These are phyloP conservation scores for Sphaerobolus stellatus DNA, from an alignment of 1,284 basidiomycete genomes.

Conservation along the genomic window DNA sequence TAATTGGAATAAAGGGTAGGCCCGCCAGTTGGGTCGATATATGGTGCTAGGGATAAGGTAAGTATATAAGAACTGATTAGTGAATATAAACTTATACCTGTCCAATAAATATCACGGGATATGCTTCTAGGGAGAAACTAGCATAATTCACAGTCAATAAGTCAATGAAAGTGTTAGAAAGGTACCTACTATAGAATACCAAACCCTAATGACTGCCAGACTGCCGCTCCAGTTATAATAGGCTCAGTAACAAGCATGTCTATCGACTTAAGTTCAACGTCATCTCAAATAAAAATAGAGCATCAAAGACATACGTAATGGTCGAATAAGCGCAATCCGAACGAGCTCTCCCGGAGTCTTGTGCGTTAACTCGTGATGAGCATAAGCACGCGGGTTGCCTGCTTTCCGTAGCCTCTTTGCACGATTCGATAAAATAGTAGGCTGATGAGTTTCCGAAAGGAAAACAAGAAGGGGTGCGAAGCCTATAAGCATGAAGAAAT, in stretches of 20 bases:
- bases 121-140: conserved; percentile 30
- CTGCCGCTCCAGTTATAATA: conserved; percentile 26
- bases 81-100: conserved; percentile 16
- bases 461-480: conserved; percentile 25
- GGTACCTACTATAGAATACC: conserved; percentile 29
- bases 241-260: conserved; percentile 29
- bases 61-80: neutral
- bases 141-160: neutral
- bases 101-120: conserved; percentile 26
- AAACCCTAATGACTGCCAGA: conserved; percentile 28
- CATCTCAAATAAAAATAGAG: neutral
- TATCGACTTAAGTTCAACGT: conserved; percentile 2
- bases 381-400: conserved; percentile 20
- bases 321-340: conserved; percentile 22
- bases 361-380: conserved; percentile 24
- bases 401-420: conserved; percentile 20
- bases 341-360: conserved; percentile 20
- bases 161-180: conserved; percentile 2
- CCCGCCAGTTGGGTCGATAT: conserved; percentile 24
- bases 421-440: conserved; percentile 23
- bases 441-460: conserved; percentile 28
- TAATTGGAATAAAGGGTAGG: conserved; percentile 21
- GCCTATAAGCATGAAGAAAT: conserved; percentile 24
- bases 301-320: conserved; percentile 20
- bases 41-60: conserved; percentile 17